These are phyloP conservation scores for Aureobasidium pullulans DNA, from an alignment of 2,329 filamentous ascomycete species.

Conservation along the genomic window DNA sequence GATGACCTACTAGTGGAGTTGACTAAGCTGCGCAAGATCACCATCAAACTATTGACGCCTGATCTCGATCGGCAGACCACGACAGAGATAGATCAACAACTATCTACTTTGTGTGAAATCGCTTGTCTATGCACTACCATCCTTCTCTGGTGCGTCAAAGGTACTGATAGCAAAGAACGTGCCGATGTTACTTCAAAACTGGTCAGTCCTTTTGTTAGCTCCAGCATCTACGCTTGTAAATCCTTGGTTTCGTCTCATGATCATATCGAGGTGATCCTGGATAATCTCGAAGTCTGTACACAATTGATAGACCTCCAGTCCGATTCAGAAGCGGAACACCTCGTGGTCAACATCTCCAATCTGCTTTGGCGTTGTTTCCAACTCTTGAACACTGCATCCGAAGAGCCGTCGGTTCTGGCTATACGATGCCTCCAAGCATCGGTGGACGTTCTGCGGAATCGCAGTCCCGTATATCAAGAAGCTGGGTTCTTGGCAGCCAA, in stretches of 20 bases:
- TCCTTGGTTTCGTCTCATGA: background rate
- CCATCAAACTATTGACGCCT: background rate
- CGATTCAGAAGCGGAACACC: background rate
- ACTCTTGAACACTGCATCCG: background rate
- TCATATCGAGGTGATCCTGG: background rate
- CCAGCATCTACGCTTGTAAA: background rate
- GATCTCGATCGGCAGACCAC: background rate
- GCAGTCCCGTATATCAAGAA: slow-evolving; percentile 48
- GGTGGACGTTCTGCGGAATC: slow-evolving; percentile 53
- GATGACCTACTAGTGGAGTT: background rate
- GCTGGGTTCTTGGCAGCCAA: slow-evolving; percentile 56
- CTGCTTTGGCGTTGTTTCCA: slow-evolving; percentile 55
- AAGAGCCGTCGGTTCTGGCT: background rate
- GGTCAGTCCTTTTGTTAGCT: slow-evolving; percentile 2
- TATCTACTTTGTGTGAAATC: background rate
- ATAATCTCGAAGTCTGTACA: background rate
- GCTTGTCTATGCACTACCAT: background rate
- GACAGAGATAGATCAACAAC: background rate
- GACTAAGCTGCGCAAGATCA: background rate
- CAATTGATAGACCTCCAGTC: background rate
- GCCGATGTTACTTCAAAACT: background rate
- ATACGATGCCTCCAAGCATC: slow-evolving; percentile 24
- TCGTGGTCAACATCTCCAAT: slow-evolving; percentile 57
- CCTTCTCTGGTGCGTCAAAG: background rate
- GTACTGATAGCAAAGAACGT: no score